A percentile compares a stretch with the other conserved stretches of the same genome.
These are phyloP conservation scores for Scytalidium sp. DNA, from an alignment of 2,329 filamentous ascomycete genomes.

Conservation along the genomic window DNA sequence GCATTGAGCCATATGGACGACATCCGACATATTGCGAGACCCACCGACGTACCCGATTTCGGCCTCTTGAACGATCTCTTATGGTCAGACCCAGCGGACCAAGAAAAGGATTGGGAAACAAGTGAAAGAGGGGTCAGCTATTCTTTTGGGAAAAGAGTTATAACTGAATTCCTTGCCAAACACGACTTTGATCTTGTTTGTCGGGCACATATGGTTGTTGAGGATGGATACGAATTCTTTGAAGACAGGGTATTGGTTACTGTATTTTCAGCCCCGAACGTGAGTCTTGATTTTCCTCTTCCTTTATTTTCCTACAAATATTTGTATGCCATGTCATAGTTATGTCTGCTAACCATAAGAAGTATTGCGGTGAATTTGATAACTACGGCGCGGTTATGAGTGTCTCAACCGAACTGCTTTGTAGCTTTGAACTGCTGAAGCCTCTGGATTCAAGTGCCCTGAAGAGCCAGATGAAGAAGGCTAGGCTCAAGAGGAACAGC, in stretches of 20 bases:
- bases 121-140: constrained; percentile 97
- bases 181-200: constrained; percentile 98
- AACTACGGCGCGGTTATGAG: constrained; percentile 99
- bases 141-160: constrained; percentile 97
- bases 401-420: constrained; percentile 87
- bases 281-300: constrained; percentile 48
- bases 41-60: constrained; percentile 96
- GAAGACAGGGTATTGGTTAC: constrained; percentile 93
- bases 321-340: background rate
- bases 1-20: constrained; percentile 96
- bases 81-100: constrained; percentile 97
- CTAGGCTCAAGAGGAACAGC: constrained; percentile 87
- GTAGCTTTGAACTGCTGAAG: constrained; percentile 95
- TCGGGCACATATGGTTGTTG: constrained; percentile 97
- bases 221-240: constrained; percentile 99
- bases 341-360: constrained; percentile 1
- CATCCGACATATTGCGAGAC: constrained; percentile 91
- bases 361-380: constrained; percentile 99
- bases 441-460: constrained; percentile 92
- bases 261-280: constrained; percentile 95
- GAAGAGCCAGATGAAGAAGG: constrained; percentile 99
- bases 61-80: constrained; percentile 91
- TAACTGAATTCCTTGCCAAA: constrained; percentile 88
- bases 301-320: background rate
- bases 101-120: constrained; percentile 97